Conservation (phyloP, 345 rosid genomes). For the Eucalyptus sp. region DNA sequence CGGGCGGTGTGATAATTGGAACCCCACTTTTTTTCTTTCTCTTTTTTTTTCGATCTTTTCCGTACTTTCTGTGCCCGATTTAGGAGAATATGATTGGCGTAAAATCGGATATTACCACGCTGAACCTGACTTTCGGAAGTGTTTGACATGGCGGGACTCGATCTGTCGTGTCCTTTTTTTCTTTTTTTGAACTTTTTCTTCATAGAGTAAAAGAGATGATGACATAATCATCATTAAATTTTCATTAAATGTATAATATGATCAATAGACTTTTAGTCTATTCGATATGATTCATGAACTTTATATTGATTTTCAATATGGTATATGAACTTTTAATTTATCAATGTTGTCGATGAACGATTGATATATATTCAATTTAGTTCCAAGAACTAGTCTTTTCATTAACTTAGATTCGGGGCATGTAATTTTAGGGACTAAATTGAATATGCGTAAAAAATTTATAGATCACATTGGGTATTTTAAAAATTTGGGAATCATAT, state of each 20-base stretch:
- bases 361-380: too few relatives aligned
- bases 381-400: fast-evolving
- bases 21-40: neutral
- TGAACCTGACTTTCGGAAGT: neutral
- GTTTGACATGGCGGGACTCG: too few relatives aligned
- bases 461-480: too few relatives aligned
- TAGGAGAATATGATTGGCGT: neutral
- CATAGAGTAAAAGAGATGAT: too few relatives aligned
- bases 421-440: too few relatives aligned
- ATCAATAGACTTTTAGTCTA: fast-evolving
- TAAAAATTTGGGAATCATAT: too few relatives aligned
- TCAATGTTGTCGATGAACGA: fast-evolving
- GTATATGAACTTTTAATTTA: too few relatives aligned
- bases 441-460: fast-evolving
- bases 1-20: neutral
- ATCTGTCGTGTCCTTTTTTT: too few relatives aligned
- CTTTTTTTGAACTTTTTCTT: too few relatives aligned
- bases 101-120: neutral
- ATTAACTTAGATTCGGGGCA: fast-evolving
- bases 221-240: too few relatives aligned
- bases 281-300: fast-evolving
- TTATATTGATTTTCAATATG: too few relatives aligned
- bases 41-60: too few relatives aligned
- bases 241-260: fast-evolving
- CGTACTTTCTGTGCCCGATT: neutral